Conservation (phyloP, 2,329 filamentous ascomycete genomes). For the Elsinoe necatrix region DNA sequence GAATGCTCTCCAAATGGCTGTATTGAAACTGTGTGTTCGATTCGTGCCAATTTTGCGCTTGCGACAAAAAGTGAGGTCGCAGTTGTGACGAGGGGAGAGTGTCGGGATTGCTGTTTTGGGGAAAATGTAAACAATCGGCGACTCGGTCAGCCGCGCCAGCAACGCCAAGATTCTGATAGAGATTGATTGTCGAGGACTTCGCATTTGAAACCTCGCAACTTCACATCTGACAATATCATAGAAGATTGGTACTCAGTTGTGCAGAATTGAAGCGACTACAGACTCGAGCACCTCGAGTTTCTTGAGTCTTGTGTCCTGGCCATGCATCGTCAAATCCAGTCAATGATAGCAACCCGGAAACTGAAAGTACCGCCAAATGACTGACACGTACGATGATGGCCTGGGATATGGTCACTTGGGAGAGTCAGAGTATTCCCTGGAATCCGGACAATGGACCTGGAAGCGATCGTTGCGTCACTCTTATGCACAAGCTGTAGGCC, state of each 20-base stretch:
- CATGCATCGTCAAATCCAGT: constrained; percentile 16
- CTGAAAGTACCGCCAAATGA: constrained; percentile 43
- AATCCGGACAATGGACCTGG: constrained; percentile 44
- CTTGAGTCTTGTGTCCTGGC: too few species aligned
- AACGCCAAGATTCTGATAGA: constrained; percentile 15
- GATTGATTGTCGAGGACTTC: constrained; percentile 9
- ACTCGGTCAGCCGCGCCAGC: constrained; percentile 6
- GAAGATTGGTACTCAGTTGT: background rate
- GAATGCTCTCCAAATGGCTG: background rate
- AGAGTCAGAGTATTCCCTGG: constrained; percentile 40
- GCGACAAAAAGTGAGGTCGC: background rate
- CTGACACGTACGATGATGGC: constrained; percentile 43
- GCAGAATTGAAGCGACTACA: background rate
- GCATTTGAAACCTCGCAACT: background rate
- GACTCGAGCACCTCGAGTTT: too few species aligned
- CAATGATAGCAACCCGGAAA: constrained; percentile 18
- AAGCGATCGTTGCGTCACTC: constrained; percentile 27
- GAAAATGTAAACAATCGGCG: constrained; percentile 12
- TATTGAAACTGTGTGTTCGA: background rate
- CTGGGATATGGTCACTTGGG: constrained; percentile 49
- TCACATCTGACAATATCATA: background rate
- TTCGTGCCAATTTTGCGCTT: background rate
- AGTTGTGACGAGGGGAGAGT: background rate
- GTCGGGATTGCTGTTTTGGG: constrained; percentile 14
- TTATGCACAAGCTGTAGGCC: constrained; percentile 24